Percentiles rank a stretch among this genome's conserved stretches.
Conservation (phyloP, 2,329 filamentous ascomycete genomes). For the Trichophyton simii region DNA sequence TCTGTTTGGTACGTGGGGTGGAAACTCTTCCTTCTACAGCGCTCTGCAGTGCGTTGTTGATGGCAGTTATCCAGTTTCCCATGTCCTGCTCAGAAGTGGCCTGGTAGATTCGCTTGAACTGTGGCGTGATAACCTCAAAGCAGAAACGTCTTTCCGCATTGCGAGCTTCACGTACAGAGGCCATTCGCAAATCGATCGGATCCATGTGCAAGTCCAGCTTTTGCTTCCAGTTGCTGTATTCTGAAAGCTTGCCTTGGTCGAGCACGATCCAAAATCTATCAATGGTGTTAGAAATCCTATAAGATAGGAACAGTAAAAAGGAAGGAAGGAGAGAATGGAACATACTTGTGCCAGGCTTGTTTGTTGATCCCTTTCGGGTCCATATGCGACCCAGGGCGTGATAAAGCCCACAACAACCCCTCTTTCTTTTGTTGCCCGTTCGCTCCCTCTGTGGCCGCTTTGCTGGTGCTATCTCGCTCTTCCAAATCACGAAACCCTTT, state of each 20-base stretch:
- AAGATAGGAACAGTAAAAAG: neutral
- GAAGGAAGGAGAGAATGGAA: neutral
- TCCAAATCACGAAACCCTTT: constrained; percentile 88
- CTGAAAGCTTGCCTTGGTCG: constrained; percentile 89
- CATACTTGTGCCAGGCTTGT: constrained; percentile 96
- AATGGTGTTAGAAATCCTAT: neutral
- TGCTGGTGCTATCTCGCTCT: constrained; percentile 55
- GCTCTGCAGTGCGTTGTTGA: constrained; percentile 94
- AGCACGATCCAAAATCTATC: constrained; percentile 92
- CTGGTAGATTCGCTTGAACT: constrained; percentile 92
- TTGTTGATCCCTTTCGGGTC: constrained; percentile 94
- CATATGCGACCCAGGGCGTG: constrained; percentile 81
- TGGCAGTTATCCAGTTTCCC: constrained; percentile 88
- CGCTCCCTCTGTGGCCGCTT: constrained; percentile 43
- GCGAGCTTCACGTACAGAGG: constrained; percentile 87
- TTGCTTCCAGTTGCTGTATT: constrained; percentile 99
- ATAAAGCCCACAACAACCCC: constrained; percentile 87
- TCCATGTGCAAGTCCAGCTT: constrained; percentile 94
- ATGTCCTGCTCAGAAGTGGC: constrained; percentile 97
- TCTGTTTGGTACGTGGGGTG: constrained; percentile 32
- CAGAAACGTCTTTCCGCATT: constrained; percentile 92
- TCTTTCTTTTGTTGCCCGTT: constrained; percentile 68
- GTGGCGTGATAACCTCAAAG: constrained; percentile 95
- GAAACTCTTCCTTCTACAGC: constrained; percentile 72
- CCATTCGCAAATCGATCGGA: constrained; percentile 91